Evolutionary conservation across 257 asterid genomes (phyloP).

Genomic region (Solanum raphanifolium): DNA sequence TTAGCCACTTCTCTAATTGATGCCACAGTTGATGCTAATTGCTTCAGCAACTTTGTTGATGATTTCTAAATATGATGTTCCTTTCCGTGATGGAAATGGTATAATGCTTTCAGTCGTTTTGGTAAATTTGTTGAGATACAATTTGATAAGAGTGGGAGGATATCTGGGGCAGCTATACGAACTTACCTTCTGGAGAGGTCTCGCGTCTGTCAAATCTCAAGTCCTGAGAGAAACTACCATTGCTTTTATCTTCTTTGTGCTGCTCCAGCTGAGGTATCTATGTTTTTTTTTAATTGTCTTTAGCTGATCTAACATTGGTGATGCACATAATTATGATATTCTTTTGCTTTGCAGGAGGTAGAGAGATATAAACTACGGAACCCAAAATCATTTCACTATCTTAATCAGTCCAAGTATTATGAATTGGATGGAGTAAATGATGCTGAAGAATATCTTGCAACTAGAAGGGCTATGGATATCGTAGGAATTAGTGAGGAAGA

Average conservation of each 20-base stretch:
- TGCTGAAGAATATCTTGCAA: slow-evolving; percentile 84
- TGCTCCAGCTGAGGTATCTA: slow-evolving; percentile 80
- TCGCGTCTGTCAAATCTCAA: slow-evolving; percentile 93
- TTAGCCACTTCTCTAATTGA: slow-evolving; percentile 17
- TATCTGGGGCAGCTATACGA: slow-evolving; percentile 97
- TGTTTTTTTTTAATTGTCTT: not conserved
- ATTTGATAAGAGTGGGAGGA: slow-evolving; percentile 92
- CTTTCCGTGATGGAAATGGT: slow-evolving; percentile 1
- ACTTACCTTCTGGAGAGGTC: slow-evolving; percentile 97
- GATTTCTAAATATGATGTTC: not conserved
- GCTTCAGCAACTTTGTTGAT: not conserved
- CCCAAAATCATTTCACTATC: slow-evolving; percentile 76
- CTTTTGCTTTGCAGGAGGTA: slow-evolving; percentile 48
- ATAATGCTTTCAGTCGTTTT: slow-evolving; percentile 60
- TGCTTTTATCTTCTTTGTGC: slow-evolving; percentile 98
- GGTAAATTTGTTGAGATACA: slow-evolving; percentile 99
- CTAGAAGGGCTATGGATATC: slow-evolving; percentile 98
- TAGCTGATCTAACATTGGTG: not conserved
- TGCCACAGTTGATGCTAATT: not conserved
- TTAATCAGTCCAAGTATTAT: slow-evolving; percentile 81
- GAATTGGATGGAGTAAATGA: slow-evolving; percentile 87
- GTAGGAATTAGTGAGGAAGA: slow-evolving; percentile 97
- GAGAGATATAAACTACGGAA: slow-evolving; percentile 67
- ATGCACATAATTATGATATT: not conserved
- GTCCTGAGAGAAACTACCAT: slow-evolving; percentile 97